These are phyloP conservation scores for Babjeviella inositovora DNA, from an alignment of 805 yeast species.

Conservation along the genomic window DNA sequence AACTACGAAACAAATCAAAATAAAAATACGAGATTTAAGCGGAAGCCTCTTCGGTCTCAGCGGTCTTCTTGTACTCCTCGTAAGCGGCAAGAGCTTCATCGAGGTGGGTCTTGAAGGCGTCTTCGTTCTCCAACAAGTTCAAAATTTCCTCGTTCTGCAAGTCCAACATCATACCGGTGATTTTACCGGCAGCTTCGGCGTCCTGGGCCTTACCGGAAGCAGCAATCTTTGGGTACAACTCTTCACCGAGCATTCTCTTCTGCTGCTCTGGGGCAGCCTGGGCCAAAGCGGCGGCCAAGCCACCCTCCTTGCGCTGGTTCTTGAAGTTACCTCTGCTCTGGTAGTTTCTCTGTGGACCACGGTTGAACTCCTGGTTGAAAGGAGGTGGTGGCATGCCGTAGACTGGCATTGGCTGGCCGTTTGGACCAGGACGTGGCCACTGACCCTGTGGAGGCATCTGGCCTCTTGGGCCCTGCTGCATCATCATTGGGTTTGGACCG, in stretches of 20 bases:
- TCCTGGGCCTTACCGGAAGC: slow-evolving; percentile 78
- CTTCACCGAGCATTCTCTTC: slow-evolving; percentile 97
- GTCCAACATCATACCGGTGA: slow-evolving; percentile 97
- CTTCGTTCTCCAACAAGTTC: slow-evolving; percentile 80
- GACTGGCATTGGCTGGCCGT: slow-evolving; percentile 73
- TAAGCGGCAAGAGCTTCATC: slow-evolving; percentile 91
- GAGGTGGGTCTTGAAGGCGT: slow-evolving; percentile 76
- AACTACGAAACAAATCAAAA: too few species aligned
- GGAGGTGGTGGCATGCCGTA: slow-evolving; percentile 82
- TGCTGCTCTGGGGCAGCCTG: slow-evolving; percentile 75
- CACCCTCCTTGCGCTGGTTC: slow-evolving; percentile 19
- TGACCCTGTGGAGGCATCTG: slow-evolving; percentile 52
- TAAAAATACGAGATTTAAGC: too few species aligned
- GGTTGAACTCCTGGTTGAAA: slow-evolving; percentile 38
- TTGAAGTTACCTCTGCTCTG: slow-evolving; percentile 7
- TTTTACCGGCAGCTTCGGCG: slow-evolving; percentile 93
- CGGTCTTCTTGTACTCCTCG: slow-evolving; percentile 68
- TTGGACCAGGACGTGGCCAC: slow-evolving; percentile 57
- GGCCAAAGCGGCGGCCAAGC: slow-evolving; percentile 46
- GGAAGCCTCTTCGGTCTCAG: slow-evolving; percentile 11
- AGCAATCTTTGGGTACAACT: slow-evolving; percentile 82
- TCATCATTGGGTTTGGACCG: slow-evolving; percentile 69
- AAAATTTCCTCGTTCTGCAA: slow-evolving; percentile 85
- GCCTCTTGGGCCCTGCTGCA: slow-evolving; percentile 49
- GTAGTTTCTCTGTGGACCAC: slow-evolving; percentile 21